These are phyloP conservation scores for Diplodia intermedia DNA, from an alignment of 2,329 filamentous ascomycete genomes.

Conservation along the genomic window DNA sequence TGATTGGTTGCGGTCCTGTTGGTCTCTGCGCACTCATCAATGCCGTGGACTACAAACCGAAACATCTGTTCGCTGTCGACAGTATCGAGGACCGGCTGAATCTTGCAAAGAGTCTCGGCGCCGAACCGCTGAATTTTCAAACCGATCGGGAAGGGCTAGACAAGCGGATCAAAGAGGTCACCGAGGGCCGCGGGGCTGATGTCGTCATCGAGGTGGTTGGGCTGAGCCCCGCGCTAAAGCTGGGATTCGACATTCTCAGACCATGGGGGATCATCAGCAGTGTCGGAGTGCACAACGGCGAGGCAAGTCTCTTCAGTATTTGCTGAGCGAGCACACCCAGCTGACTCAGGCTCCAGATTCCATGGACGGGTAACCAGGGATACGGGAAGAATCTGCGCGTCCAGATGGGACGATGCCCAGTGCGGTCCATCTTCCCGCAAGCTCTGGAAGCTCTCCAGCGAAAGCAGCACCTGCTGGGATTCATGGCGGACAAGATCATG, in stretches of 20 bases:
- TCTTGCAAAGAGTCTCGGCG: slow-evolving; percentile 75
- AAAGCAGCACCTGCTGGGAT: slow-evolving; percentile 59
- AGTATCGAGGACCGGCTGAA: slow-evolving; percentile 76
- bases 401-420: slow-evolving; percentile 59
- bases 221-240: slow-evolving; percentile 55
- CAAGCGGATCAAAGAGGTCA: slow-evolving; percentile 74
- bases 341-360: slow-evolving; percentile 43
- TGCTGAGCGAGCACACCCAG: neutral
- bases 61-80: slow-evolving; percentile 79
- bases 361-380: slow-evolving; percentile 56
- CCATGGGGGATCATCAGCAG: slow-evolving; percentile 58
- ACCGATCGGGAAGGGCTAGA: slow-evolving; percentile 70
- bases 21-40: slow-evolving; percentile 84
- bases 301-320: slow-evolving; percentile 36
- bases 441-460: slow-evolving; percentile 54
- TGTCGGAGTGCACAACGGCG: slow-evolving; percentile 58
- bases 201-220: slow-evolving; percentile 70
- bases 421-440: slow-evolving; percentile 57
- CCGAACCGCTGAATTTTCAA: slow-evolving; percentile 81
- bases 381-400: slow-evolving; percentile 59
- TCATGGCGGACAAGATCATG: slow-evolving; percentile 63
- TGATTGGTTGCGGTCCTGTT: slow-evolving; percentile 81
- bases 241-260: slow-evolving; percentile 57
- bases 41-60: slow-evolving; percentile 76
- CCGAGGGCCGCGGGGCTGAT: slow-evolving; percentile 82